phyloP scores from a whole-genome alignment of 768 basidiomycete genomes.

The Boletus coccyginus region DNA sequence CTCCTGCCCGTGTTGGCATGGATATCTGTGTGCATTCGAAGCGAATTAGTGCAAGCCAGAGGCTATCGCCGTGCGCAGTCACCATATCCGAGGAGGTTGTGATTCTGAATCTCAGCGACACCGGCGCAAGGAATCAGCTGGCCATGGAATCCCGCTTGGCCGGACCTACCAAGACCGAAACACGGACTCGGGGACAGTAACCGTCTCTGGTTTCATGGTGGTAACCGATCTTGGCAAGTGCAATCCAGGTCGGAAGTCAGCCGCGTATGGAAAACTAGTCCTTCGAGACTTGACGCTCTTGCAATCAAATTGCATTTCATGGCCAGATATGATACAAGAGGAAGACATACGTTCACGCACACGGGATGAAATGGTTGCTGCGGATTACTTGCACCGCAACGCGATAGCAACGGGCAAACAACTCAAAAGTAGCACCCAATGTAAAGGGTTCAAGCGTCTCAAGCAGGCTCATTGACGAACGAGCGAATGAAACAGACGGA shows the following conservation, averaged over 20 bases:
- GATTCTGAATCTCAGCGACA: background rate
- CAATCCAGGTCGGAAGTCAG: background rate
- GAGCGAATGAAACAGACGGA: background rate
- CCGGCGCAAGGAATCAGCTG: too few species aligned
- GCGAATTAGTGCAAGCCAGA: too few species aligned
- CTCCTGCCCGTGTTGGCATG: background rate
- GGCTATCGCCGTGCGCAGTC: too few species aligned
- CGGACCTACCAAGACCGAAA: background rate
- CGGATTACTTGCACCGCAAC: slow-evolving; percentile 8
- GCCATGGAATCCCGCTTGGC: background rate
- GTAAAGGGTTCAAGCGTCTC: background rate
- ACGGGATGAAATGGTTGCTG: slow-evolving; percentile 5
- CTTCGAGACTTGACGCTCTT: background rate
- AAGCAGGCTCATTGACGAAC: background rate
- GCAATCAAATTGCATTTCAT: background rate
- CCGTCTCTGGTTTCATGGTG: background rate
- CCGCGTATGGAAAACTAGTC: background rate
- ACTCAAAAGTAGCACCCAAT: slow-evolving; percentile 3
- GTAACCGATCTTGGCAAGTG: background rate
- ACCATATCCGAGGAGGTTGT: background rate
- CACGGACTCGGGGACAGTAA: background rate
- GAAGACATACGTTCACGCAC: background rate
- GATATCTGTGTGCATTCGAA: too few species aligned
- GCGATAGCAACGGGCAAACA: slow-evolving; percentile 18
- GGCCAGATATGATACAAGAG: background rate